A percentile compares a stretch with the other conserved stretches of the same genome.
phyloP scores from a whole-genome alignment of 2,329 filamentous ascomycete species.

The Leptographium flavum region DNA sequence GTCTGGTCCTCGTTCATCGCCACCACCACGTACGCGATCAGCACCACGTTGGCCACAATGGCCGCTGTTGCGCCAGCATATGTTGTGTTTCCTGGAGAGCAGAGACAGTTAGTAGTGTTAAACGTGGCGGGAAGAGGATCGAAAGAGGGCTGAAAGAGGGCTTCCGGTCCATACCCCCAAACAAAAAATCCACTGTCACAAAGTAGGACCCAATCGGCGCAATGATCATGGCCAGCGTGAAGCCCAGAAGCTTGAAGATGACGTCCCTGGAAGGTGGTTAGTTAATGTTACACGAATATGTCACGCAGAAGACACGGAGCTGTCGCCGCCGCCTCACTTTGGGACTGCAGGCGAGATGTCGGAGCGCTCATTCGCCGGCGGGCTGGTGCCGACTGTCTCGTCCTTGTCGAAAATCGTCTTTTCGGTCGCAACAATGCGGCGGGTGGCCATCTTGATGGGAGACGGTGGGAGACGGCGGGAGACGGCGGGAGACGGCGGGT shows the following conservation, averaged over 20 bases:
- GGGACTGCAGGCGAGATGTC: conserved; percentile 75
- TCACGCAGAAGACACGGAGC: background rate
- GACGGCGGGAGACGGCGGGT: too few relatives aligned
- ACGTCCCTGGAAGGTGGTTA: conserved; percentile 44
- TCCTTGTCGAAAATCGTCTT: conserved; percentile 52
- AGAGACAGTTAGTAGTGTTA: background rate
- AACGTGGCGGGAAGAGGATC: background rate
- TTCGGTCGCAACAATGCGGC: conserved; percentile 50
- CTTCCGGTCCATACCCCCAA: conserved; percentile 52
- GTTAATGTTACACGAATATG: background rate
- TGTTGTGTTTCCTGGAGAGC: conserved; percentile 61
- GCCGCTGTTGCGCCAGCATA: conserved; percentile 77
- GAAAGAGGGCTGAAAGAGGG: background rate
- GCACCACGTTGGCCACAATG: conserved; percentile 77
- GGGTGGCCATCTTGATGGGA: conserved; percentile 45
- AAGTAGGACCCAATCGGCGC: conserved; percentile 85
- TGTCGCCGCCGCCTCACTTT: conserved; percentile 29
- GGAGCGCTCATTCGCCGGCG: conserved; percentile 40
- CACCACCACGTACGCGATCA: conserved; percentile 81
- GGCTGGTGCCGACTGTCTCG: conserved; percentile 25
- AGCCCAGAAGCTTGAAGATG: conserved; percentile 78
- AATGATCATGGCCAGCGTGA: conserved; percentile 83
- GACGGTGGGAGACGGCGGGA: background rate
- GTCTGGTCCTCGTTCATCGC: conserved; percentile 75
- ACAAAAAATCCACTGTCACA: conserved; percentile 58